Evolutionary conservation across 441 rosid genomes (phyloP).

Genomic region (Arabidopsis lyrata): DNA sequence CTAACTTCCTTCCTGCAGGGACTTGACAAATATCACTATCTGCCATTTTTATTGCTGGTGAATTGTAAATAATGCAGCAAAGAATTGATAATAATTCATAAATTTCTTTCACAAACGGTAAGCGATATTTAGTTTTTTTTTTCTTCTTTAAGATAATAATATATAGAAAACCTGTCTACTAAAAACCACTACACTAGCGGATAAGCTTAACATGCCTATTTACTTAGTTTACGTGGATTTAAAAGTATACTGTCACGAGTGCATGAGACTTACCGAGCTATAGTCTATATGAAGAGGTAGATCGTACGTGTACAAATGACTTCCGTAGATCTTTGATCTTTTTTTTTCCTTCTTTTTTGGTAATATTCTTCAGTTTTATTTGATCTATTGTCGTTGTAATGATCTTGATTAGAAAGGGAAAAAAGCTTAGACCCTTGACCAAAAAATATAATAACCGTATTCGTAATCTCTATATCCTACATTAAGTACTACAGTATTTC

Average conservation of each 20-base stretch:
- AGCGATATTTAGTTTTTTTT: no score
- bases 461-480: not conserved
- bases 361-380: not conserved
- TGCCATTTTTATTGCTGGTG: no score
- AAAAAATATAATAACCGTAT: not conserved
- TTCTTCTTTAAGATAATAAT: no score
- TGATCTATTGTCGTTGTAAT: not conserved
- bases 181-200: not conserved
- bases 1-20: conserved; percentile 31
- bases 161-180: no score
- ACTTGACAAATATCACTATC: not conserved
- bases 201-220: not conserved
- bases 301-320: not conserved
- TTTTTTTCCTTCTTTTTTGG: not conserved
- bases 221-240: not conserved
- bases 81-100: no score
- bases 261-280: not conserved
- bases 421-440: not conserved
- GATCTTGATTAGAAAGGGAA: not conserved
- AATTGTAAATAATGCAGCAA: no score
- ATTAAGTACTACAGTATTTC: not conserved
- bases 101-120: no score
- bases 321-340: not conserved
- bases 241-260: not conserved
- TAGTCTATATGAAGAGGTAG: not conserved